Conservation (phyloP, 2,329 filamentous ascomycete species). For the Fusarium musae region DNA sequence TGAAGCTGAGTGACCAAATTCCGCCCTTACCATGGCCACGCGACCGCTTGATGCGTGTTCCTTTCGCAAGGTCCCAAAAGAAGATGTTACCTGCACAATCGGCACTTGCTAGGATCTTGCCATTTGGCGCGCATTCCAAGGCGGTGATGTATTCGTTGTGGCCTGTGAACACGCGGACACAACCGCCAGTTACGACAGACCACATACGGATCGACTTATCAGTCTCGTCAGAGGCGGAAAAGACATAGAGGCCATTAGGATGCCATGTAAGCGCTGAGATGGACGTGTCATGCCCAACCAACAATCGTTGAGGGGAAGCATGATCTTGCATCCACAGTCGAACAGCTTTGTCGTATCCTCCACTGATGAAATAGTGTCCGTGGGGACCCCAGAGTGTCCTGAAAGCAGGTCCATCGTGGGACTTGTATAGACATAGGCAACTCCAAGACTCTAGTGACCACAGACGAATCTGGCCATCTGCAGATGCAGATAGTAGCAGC, state of each 20-base stretch:
- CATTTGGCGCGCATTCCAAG: slow-evolving; percentile 86
- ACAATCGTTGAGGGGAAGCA: slow-evolving; percentile 85
- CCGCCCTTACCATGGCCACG: slow-evolving; percentile 93
- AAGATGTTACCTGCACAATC: slow-evolving; percentile 91
- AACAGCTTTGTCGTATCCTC: slow-evolving; percentile 88
- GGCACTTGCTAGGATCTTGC: slow-evolving; percentile 89
- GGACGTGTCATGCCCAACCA: slow-evolving; percentile 91
- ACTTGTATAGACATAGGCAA: slow-evolving; percentile 94
- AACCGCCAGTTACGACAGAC: slow-evolving; percentile 87
- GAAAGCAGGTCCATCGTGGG: slow-evolving; percentile 90
- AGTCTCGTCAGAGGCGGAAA: slow-evolving; percentile 86
- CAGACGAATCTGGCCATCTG: slow-evolving; percentile 86
- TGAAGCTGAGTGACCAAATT: slow-evolving; percentile 93
- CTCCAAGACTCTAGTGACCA: slow-evolving; percentile 94
- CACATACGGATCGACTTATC: slow-evolving; percentile 98
- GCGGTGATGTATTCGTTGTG: slow-evolving; percentile 89
- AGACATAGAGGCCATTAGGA: slow-evolving; percentile 91
- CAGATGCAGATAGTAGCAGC: slow-evolving; percentile 86
- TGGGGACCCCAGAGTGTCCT: slow-evolving; percentile 90
- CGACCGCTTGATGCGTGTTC: slow-evolving; percentile 88
- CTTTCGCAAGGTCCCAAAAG: slow-evolving; percentile 93
- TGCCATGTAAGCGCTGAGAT: slow-evolving; percentile 96
- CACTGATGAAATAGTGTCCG: slow-evolving; percentile 93
- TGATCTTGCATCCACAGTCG: slow-evolving; percentile 94
- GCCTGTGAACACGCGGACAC: slow-evolving; percentile 91